Evolutionary conservation across 176 grass and related monocot species (phyloP).

Genomic region (Otatea glauca): DNA sequence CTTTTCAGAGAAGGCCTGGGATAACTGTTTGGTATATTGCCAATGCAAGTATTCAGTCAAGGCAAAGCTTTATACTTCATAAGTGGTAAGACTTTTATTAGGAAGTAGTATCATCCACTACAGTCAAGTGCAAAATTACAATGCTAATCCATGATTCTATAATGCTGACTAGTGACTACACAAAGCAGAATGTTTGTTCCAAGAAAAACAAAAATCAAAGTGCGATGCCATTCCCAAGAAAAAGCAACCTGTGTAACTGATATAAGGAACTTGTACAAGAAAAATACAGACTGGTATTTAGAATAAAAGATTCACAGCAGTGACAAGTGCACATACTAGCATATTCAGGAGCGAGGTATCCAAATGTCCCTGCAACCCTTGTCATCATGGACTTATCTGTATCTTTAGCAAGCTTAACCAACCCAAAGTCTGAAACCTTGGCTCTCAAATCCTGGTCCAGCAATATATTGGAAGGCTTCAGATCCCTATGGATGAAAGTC

Average conservation of each 20-base stretch:
- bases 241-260: slow-evolving; percentile 27
- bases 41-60: neutral
- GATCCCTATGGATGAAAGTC: slow-evolving; percentile 96
- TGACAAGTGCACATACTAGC: slow-evolving; percentile 77
- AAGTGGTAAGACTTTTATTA: slow-evolving; percentile 1
- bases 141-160: neutral
- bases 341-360: slow-evolving; percentile 97
- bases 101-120: slow-evolving; percentile 21
- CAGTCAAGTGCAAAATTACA: neutral
- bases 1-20: neutral
- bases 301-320: slow-evolving; percentile 31
- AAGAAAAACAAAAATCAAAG: slow-evolving; percentile 25
- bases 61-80: neutral
- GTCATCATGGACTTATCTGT: slow-evolving; percentile 93
- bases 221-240: neutral
- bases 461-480: slow-evolving; percentile 99
- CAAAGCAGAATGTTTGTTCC: slow-evolving; percentile 24
- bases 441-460: slow-evolving; percentile 89
- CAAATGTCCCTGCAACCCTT: slow-evolving; percentile 92
- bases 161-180: slow-evolving; percentile 22
- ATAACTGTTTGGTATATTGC: neutral
- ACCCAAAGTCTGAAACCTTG: slow-evolving; percentile 98
- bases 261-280: slow-evolving; percentile 11
- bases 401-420: slow-evolving; percentile 87
- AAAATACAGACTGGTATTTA: slow-evolving; percentile 28